Conservation (phyloP, 371 early-diverging fungal species). For the Circinella umbellata region DNA sequence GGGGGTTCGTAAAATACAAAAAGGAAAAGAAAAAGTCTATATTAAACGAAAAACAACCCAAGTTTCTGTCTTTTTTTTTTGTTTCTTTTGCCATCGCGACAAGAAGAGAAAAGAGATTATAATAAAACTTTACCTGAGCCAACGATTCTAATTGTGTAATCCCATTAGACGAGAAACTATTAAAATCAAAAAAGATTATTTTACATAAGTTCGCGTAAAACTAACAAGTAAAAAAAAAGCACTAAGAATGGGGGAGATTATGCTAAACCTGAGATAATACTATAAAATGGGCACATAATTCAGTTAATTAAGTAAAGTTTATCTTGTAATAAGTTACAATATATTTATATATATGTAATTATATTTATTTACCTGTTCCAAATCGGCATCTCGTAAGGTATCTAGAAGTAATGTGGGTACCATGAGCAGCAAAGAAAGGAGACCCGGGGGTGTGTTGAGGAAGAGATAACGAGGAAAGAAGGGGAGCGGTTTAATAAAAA, state of each 20-base stretch:
- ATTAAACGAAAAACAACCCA: too few relatives aligned
- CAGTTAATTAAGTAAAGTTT: too few relatives aligned
- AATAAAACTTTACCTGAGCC: slow-evolving; percentile 49
- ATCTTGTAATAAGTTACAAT: too few relatives aligned
- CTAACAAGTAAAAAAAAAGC: not conserved
- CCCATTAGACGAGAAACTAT: slow-evolving; percentile 65
- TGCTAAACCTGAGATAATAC: not conserved
- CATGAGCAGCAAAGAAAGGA: slow-evolving; percentile 10
- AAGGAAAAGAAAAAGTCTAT: too few relatives aligned
- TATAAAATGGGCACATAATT: too few relatives aligned
- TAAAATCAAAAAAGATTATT: not conserved
- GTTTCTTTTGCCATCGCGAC: not conserved
- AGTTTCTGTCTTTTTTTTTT: not conserved
- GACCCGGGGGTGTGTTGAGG: too few relatives aligned
- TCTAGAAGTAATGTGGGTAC: slow-evolving; percentile 26
- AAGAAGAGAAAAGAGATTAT: not conserved
- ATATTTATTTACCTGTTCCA: slow-evolving; percentile 25
- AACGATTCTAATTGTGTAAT: slow-evolving; percentile 65
- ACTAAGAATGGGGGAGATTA: not conserved
- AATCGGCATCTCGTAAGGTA: slow-evolving; percentile 29
- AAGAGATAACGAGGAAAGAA: not conserved
- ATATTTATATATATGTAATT: not conserved
- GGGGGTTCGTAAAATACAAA: too few relatives aligned
- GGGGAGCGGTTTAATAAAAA: not conserved
- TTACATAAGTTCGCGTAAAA: slow-evolving; percentile 4